Evolutionary conservation across 2,329 filamentous ascomycete species (phyloP).

Genomic region (Fonsecaea pedrosoi): DNA sequence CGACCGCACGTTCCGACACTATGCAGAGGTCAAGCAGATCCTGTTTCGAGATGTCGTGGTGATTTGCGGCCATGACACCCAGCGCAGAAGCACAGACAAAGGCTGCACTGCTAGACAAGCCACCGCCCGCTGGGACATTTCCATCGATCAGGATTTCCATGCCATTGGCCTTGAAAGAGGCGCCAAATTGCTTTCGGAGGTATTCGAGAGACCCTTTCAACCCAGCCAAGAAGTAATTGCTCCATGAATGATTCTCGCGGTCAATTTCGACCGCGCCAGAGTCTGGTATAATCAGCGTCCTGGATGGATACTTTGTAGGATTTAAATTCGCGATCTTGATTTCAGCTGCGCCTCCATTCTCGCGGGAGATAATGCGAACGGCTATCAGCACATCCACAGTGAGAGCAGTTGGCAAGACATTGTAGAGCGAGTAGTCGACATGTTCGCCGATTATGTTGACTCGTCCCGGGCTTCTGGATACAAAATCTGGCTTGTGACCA

Average conservation of each 20-base stretch:
- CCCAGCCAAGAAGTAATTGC: conserved; percentile 97
- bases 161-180: conserved; percentile 70
- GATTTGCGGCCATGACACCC: conserved; percentile 85
- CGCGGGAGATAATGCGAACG: conserved; percentile 61
- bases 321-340: conserved; percentile 83
- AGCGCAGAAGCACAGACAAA: conserved; percentile 90
- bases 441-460: conserved; percentile 99
- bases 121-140: conserved; percentile 88
- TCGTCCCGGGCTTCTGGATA: conserved; percentile 87
- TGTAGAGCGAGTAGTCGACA: conserved; percentile 97
- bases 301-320: conserved; percentile 73
- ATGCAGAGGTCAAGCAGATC: conserved; percentile 91
- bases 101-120: conserved; percentile 90
- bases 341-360: conserved; percentile 60
- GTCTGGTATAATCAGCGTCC: conserved; percentile 73
- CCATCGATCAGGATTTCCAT: conserved; percentile 93
- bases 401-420: conserved; percentile 94
- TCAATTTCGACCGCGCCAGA: conserved; percentile 77
- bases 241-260: conserved; percentile 86
- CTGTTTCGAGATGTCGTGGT: conserved; percentile 84
- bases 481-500: conserved; percentile 74
- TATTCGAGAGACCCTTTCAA: conserved; percentile 80
- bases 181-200: conserved; percentile 70
- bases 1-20: conserved; percentile 90
- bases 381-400: conserved; percentile 89